A percentile compares a stretch with the other conserved stretches of the same genome.
phyloP scores from a whole-genome alignment of 2,329 filamentous ascomycete genomes.

The Allantophomopsis lycopodina region DNA sequence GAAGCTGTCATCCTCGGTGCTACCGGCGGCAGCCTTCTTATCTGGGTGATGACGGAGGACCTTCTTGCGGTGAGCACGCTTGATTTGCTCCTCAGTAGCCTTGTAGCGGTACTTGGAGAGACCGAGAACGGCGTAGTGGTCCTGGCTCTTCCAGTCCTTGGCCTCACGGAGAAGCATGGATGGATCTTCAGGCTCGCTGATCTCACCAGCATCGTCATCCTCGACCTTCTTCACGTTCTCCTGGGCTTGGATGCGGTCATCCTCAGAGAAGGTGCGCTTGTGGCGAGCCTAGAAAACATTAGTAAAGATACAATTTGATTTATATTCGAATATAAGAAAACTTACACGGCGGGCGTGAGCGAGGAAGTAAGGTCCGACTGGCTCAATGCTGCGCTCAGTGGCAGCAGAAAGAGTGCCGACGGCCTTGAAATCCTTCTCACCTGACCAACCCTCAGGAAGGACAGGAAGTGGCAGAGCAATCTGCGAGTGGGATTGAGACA shows the following conservation, averaged over 20 bases:
- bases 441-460: conserved; percentile 69
- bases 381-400: conserved; percentile 81
- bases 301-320: background rate
- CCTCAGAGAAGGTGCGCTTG: conserved; percentile 96
- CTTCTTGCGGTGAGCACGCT: conserved; percentile 98
- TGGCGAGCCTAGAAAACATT: conserved; percentile 57
- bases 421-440: conserved; percentile 85
- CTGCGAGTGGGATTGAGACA: conserved; percentile 7
- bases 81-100: conserved; percentile 96
- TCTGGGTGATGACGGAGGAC: conserved; percentile 97
- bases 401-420: conserved; percentile 64
- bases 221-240: conserved; percentile 92
- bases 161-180: conserved; percentile 85
- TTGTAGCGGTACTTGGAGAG: conserved; percentile 83
- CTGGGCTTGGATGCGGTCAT: conserved; percentile 93
- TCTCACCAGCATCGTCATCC: conserved; percentile 77
- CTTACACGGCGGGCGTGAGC: conserved; percentile 62
- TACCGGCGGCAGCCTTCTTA: conserved; percentile 88
- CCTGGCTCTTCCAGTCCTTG: conserved; percentile 99
- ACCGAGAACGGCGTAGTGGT: conserved; percentile 95
- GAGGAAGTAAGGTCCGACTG: conserved; percentile 93
- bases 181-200: conserved; percentile 87
- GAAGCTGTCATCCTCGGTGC: conserved; percentile 88
- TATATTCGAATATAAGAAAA: background rate
- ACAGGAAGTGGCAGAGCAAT: conserved; percentile 54